These are phyloP conservation scores for Xylaria sp. DNA, from an alignment of 2,329 filamentous ascomycete species.

Conservation along the genomic window DNA sequence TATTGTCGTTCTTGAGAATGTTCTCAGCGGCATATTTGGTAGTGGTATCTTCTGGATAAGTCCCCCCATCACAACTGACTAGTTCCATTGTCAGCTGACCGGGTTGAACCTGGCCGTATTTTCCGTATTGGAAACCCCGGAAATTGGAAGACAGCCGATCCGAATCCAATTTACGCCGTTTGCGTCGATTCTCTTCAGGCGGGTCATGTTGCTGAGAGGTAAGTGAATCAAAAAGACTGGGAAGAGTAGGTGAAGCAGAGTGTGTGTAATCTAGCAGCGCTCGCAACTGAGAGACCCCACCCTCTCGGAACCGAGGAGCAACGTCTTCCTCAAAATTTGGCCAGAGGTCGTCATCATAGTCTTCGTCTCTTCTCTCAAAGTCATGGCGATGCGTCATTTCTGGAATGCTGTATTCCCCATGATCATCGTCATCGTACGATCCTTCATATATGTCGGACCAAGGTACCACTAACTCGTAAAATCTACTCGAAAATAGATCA, in stretches of 20 bases:
- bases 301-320: conserved; percentile 37
- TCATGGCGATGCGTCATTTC: conserved; percentile 29
- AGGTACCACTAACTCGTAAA: conserved; percentile 31
- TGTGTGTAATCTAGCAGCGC: conserved; percentile 45
- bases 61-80: conserved; percentile 87
- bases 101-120: conserved; percentile 86
- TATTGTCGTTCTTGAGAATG: conserved; percentile 82
- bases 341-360: conserved; percentile 31
- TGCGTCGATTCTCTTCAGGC: conserved; percentile 60
- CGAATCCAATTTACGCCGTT: conserved; percentile 77
- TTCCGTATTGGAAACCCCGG: conserved; percentile 80
- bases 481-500: conserved; percentile 40
- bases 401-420: conserved; percentile 29
- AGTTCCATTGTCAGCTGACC: conserved; percentile 88
- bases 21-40: conserved; percentile 76
- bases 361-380: conserved; percentile 23
- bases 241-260: conserved; percentile 38
- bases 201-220: conserved; percentile 44
- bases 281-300: conserved; percentile 42
- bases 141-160: conserved; percentile 64
- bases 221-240: conserved; percentile 46
- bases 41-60: conserved; percentile 69
- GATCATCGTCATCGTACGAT: conserved; percentile 37
- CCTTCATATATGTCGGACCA: conserved; percentile 38
- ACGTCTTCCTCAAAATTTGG: conserved; percentile 27